Evolutionary conservation across 768 basidiomycete species (phyloP), one percentile per base, ranked within the genome.

Genomic region (Lactarius trivialis): DNA sequence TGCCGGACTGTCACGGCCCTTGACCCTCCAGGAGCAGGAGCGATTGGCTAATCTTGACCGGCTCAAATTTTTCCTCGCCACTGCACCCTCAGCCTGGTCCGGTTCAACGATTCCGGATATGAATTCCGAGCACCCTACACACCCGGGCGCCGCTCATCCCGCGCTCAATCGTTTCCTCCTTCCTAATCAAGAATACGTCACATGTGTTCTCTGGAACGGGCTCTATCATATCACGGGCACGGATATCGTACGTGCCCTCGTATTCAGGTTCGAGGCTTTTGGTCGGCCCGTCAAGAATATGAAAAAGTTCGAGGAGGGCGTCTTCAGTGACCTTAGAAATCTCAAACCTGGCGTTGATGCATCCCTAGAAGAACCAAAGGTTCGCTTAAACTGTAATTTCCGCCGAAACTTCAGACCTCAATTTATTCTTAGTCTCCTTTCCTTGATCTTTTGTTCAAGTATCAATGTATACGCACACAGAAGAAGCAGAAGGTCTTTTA

Each of bases 401-500:
- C n/a, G 26, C 26, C 26, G 30, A 24, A 19, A 28, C 11, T 51
- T 49, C 43, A 36, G 55, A 37, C 50, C 69, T 71, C 61, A 58
- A 64, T 37, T 26, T 60, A 53, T n/a, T 34, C n/a, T 24, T 70
- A 96, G 94, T 91, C 91, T 51, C 88, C 90, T 0, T 95, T 98
- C 76, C 79, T 98, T 19, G 95, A 98, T 68, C 81, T 95, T 30
- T 76, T 98, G 11, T 97, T 97, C 84, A 94, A 95, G 73, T 94
- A 91, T 69, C 93, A 95, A 71, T 96, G 94, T 72, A 97, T 98
- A 67, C 85, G 95, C 41, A 98, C 95, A 1, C 95, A 98, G 73
- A 98, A 97, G 81, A 98, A 97, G 77, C 95, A 96, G 77, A 94
- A 98, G 73, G 95, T 98, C n/a, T 98, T 97, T 71, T 97, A 91